A percentile compares a stretch with the other conserved stretches of the same genome.
phyloP scores from a whole-genome alignment of 2,329 filamentous ascomycete genomes.

The Clarireedia homoeocarpa region DNA sequence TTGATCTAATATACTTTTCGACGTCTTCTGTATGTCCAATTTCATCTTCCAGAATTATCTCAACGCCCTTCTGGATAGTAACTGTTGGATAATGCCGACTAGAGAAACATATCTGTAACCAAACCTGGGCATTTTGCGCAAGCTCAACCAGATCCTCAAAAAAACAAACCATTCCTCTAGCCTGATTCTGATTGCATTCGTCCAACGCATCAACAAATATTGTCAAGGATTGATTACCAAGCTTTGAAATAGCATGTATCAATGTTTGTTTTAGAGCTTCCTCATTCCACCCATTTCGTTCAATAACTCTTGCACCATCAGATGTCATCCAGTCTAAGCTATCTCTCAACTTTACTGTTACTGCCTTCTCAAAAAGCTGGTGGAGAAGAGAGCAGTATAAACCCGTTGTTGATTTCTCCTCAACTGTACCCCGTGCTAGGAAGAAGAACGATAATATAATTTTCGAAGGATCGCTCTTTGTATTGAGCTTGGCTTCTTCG shows the following conservation, averaged over 20 bases:
- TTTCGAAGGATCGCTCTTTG: constrained; percentile 15
- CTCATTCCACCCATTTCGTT: constrained; percentile 24
- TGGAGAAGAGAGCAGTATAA: constrained; percentile 43
- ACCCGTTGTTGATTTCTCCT: constrained; percentile 40
- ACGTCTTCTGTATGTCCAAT: constrained; percentile 26
- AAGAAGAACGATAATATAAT: constrained; percentile 31
- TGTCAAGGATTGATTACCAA: constrained; percentile 25
- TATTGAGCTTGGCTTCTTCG: constrained; percentile 20
- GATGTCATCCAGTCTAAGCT: constrained; percentile 21
- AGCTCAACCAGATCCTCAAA: constrained; percentile 17
- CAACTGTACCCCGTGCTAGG: constrained; percentile 18
- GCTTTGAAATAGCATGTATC: constrained; percentile 19
- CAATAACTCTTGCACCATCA: constrained; percentile 15
- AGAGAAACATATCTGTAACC: constrained; percentile 23
- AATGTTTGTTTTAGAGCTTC: constrained; percentile 24
- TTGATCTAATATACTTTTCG: constrained; percentile 19
- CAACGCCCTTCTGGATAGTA: constrained; percentile 15
- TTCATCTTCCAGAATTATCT: constrained; percentile 24
- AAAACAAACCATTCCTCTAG: constrained; percentile 14
- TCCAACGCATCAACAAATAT: constrained; percentile 27
- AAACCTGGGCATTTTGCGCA: constrained; percentile 8
- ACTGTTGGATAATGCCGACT: constrained; percentile 26
- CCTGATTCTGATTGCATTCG: constrained; percentile 16
- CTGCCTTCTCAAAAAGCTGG: constrained; percentile 35
- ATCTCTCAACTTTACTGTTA: constrained; percentile 27